Base-by-base conservation (phyloP, 805 yeast species). In the Candida fluviatilis region DNA sequence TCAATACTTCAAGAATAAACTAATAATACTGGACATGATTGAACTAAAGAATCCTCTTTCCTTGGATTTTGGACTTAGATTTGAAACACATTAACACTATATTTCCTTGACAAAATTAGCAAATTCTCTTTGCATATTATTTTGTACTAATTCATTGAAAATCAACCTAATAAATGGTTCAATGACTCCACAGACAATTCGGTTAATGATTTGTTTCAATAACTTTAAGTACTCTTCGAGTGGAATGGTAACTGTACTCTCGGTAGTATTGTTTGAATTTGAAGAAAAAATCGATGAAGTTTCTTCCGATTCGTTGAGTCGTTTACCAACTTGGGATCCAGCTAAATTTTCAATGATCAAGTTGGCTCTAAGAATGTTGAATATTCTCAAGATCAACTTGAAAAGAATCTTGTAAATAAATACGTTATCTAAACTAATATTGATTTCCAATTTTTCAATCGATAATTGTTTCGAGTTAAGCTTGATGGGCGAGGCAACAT, bases 391-490 rank as follows among this genome's bases (percentile, higher is more conserved):
- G 3, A 67, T 36, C 27, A 68, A 42, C 43, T 57, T 51, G 19
- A 67, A 46, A 34, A 63, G 49, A 33, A 58, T 58, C 44, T 62
- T 66, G 49, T 55, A 61, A 6, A 64, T 62, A 45, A 68, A 69
- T 30, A 68, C 46, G 15, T 52, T 57, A 45, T 69, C 74, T 36
- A 69, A 53, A 19, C 55, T 48, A 31, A 68, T 67, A 40, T 67
- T 69, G 34, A 68, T 64, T 42, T 69, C 74, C 30, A 69, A 51
- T 48, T 68, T 69, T 40, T 69, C 74, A 16, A 69, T 66, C 28
- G 64, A 54, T 30, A 69, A 54, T 39, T 69, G 74, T 27, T 58
- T 56, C 13, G 72, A 62, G 39, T 55, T 64, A 37, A 68, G 48
- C 42, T 59, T 57, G 33, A 67, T 66, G 12, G 74, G 74, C 13